Conservation (phyloP, 257 asterid species). For the Linaria vulgaris region DNA sequence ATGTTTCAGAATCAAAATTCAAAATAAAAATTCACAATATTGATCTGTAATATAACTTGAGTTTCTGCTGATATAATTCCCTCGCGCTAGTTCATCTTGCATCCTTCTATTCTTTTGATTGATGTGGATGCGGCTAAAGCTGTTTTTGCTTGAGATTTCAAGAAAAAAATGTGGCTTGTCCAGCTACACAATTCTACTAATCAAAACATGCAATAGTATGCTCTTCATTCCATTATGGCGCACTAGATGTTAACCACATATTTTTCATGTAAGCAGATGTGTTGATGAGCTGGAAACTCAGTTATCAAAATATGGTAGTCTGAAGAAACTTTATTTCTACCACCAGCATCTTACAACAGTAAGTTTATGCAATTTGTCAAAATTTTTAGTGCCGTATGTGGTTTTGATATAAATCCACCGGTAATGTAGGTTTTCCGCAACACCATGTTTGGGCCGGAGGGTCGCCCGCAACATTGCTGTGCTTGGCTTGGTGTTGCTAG, state of each 20-base stretch:
- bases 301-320: constrained; percentile 84
- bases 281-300: constrained; percentile 95
- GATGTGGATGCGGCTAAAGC: constrained; percentile 6
- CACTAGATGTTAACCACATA: constrained; percentile 24
- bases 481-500: constrained; percentile 99
- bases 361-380: constrained; percentile 35
- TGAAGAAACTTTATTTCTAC: constrained; percentile 94
- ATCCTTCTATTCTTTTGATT: neutral
- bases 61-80: neutral
- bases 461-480: constrained; percentile 99
- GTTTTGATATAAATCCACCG: constrained; percentile 33
- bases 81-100: neutral
- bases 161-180: neutral
- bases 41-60: neutral
- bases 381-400: constrained; percentile 17
- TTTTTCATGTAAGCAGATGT: constrained; percentile 62
- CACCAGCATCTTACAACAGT: constrained; percentile 97
- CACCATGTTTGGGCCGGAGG: constrained; percentile 99
- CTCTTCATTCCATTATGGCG: constrained; percentile 15
- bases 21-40: neutral
- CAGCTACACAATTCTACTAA: constrained; percentile 9
- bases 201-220: constrained; percentile 4
- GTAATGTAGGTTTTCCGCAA: constrained; percentile 77
- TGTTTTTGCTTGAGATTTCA: neutral
- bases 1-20: neutral